These are phyloP conservation scores for Rhododendron griersonianum DNA, from an alignment of 148 eudicot genomes.

Conservation along the genomic window DNA sequence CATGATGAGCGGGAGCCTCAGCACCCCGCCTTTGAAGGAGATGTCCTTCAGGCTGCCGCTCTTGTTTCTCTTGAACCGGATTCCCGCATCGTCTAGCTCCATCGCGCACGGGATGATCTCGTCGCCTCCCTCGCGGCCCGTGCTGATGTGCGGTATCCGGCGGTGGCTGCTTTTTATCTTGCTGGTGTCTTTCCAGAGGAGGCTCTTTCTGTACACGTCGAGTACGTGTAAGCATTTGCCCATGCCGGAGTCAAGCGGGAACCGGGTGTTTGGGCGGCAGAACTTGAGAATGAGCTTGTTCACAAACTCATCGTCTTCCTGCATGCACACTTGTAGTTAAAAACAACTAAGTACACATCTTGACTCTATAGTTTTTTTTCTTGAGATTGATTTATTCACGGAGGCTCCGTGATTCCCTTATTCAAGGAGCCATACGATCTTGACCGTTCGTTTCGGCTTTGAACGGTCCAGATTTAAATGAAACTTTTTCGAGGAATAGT, in stretches of 20 bases:
- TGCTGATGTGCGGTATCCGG: no score
- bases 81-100: constrained; percentile 39
- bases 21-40: neutral
- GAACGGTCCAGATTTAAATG: no score
- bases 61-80: neutral
- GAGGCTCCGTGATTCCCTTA: no score
- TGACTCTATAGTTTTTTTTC: neutral
- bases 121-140: neutral
- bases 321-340: neutral
- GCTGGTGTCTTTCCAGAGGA: constrained; percentile 15
- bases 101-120: constrained; percentile 32
- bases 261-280: constrained; percentile 9
- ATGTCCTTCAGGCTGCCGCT: neutral
- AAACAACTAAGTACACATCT: neutral
- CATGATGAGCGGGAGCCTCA: neutral
- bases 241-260: neutral
- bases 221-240: constrained; percentile 28
- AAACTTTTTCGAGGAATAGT: no score
- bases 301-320: constrained; percentile 22
- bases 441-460: no score
- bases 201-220: constrained; percentile 31
- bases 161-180: neutral
- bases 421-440: no score
- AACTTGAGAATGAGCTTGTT: constrained; percentile 26
- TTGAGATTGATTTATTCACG: no score